Conservation (phyloP, 1,284 basidiomycete species). For the Ceraceosorus guamensis region DNA sequence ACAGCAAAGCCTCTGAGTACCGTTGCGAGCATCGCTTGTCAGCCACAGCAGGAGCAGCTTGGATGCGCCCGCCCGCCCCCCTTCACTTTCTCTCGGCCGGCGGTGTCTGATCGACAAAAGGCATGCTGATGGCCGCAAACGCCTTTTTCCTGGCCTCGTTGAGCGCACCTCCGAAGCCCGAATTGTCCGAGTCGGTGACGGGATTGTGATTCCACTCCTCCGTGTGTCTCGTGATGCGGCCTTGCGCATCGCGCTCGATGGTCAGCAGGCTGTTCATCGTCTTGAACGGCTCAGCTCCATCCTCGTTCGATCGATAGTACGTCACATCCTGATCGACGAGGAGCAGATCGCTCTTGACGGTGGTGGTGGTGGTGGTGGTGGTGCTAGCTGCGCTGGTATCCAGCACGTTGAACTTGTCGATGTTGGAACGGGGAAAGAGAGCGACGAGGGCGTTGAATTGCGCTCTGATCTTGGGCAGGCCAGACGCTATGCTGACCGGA, state of each 20-base stretch:
- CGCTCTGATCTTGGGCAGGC: constrained; percentile 10
- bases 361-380: neutral
- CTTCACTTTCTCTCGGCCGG: constrained; percentile 5
- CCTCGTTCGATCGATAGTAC: constrained; percentile 8
- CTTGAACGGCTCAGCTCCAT: constrained; percentile 11
- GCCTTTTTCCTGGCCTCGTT: constrained; percentile 18
- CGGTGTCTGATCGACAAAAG: constrained; percentile 12
- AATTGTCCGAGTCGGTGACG: constrained; percentile 10
- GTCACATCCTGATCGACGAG: constrained; percentile 16
- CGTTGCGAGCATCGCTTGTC: too few species aligned
- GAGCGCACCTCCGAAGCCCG: constrained; percentile 15
- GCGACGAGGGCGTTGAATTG: constrained; percentile 19
- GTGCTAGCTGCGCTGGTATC: constrained; percentile 7
- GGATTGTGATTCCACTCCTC: constrained; percentile 18
- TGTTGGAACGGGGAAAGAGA: constrained; percentile 11
- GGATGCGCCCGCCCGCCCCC: too few species aligned
- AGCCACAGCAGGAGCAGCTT: too few species aligned
- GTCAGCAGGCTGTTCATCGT: constrained; percentile 15
- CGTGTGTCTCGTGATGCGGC: constrained; percentile 14
- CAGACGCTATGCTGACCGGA: constrained; percentile 14
- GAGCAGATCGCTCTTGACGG: neutral
- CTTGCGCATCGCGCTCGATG: constrained; percentile 10
- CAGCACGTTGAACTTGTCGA: constrained; percentile 14
- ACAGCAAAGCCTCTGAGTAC: too few species aligned
- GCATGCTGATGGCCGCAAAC: constrained; percentile 10